A percentile compares a stretch with the other conserved stretches of the same genome.
Evolutionary conservation across 805 yeast genomes (phyloP).

Genomic region (Suhomyces xylopsoci): DNA sequence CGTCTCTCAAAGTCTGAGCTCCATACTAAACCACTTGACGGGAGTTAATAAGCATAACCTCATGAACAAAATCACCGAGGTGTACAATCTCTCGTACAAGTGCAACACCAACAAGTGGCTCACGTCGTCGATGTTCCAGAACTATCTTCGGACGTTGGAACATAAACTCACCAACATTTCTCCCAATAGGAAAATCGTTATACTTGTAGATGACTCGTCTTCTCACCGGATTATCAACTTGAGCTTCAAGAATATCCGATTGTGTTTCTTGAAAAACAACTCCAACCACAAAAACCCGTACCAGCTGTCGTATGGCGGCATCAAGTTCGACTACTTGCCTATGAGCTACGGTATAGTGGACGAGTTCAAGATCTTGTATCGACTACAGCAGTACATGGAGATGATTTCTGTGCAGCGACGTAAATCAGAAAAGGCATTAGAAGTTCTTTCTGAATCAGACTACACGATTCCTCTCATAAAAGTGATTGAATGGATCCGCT

Average conservation of each 20-base stretch:
- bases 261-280: conserved; percentile 38
- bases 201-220: conserved; percentile 59
- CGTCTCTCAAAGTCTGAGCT: conserved; percentile 24
- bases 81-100: conserved; percentile 53
- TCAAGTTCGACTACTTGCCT: conserved; percentile 54
- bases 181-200: conserved; percentile 47
- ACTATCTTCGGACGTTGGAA: conserved; percentile 58
- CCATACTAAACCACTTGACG: conserved; percentile 12
- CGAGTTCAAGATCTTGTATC: conserved; percentile 56
- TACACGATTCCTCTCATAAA: conserved; percentile 51
- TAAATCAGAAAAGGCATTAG: conserved; percentile 16
- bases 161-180: conserved; percentile 49
- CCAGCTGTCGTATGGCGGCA: conserved; percentile 37
- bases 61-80: conserved; percentile 43
- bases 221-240: conserved; percentile 53
- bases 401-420: conserved; percentile 36
- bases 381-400: conserved; percentile 54
- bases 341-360: conserved; percentile 63
- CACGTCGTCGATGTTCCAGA: conserved; percentile 59
- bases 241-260: conserved; percentile 33
- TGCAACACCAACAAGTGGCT: conserved; percentile 62
- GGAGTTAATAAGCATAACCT: conserved; percentile 13
- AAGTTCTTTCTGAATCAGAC: conserved; percentile 37
- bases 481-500: conserved; percentile 56
- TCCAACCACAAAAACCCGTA: conserved; percentile 36